Evolutionary conservation across 257 asterid genomes (phyloP), one percentile per base, ranked within the genome.

Genomic region (Penstemon davidsonii): DNA sequence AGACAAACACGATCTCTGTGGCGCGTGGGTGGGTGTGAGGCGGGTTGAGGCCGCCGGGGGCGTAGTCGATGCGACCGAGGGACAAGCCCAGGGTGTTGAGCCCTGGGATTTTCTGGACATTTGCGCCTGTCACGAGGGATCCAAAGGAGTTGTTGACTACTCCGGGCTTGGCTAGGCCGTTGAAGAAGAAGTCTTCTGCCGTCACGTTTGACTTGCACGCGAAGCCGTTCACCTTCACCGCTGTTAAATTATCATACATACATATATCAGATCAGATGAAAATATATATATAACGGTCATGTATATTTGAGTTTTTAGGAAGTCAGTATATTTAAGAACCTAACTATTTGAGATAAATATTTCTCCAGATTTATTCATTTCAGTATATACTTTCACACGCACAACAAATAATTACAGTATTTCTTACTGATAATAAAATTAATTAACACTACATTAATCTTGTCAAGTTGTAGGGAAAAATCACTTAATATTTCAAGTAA

Each of bases 21-120:
- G 92, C 92, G 41, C 89, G 91, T 62, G 95, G 95, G 78, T 87
- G 95, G 3, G 81, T 78, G 83, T 85, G 91, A 3, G 89, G 95
- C 7, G 91, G 91, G 72, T 83, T 87, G 46, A 85, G 70, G 60
- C 89, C 89, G 11, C 83, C 82, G 2, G 86, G 85, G 66, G 97
- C 98, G 46, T 82, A 92, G 86, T 88, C 95, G 41, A 88, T 73
- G 40, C 92, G 83, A 36, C 88, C 51, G 9, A 88, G 75, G 64
- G 96, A 82, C 1, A 88, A 82, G n/a, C 91, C 93, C 3, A 86
- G 82, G 43, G 93, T 88, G 89, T 88, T 88, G 37, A 88, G 91
- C 7, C 96, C 96, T 0, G 96, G 93, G 59, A 86, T 74, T 51
- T 55, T 78, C 66, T 69, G 67, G 7, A 88, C 93, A 73, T 78